These are phyloP conservation scores for Colletotrichum echinochloae DNA, from an alignment of 2,329 filamentous ascomycete species.

Conservation along the genomic window DNA sequence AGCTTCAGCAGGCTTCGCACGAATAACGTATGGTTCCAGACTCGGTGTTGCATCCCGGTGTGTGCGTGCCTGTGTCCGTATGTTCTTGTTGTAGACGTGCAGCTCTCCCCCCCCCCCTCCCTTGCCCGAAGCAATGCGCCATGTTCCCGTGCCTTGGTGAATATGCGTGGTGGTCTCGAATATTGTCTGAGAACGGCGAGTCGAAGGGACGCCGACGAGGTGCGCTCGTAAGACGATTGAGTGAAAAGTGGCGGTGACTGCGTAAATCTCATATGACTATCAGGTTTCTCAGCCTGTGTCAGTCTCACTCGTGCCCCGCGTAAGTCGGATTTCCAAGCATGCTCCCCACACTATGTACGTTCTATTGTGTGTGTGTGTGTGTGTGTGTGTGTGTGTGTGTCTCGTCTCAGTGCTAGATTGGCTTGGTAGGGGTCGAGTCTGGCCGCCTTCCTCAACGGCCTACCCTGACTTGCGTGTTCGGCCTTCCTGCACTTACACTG, in stretches of 20 bases:
- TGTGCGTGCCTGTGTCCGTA: not conserved
- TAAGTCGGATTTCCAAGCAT: slow-evolving; percentile 14
- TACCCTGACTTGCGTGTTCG: slow-evolving; percentile 4
- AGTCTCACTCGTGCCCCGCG: slow-evolving; percentile 35
- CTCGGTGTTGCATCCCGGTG: not conserved
- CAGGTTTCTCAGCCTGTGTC: slow-evolving; percentile 23
- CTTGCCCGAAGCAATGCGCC: slow-evolving; percentile 1
- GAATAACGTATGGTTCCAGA: slow-evolving; percentile 36
- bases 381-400: too few species aligned
- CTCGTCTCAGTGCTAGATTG: slow-evolving; percentile 27
- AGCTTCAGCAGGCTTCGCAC: slow-evolving; percentile 37
- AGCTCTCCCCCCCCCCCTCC: not conserved
- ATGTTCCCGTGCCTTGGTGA: slow-evolving; percentile 7
- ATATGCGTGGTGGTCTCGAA: not conserved
- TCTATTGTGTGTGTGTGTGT: slow-evolving; percentile 5
- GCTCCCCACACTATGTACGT: slow-evolving; percentile 27
- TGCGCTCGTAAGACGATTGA: not conserved
- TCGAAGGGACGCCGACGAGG: slow-evolving; percentile 10
- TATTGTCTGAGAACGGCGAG: slow-evolving; percentile 12
- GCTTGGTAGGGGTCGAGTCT: slow-evolving; percentile 7
- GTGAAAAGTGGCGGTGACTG: slow-evolving; percentile 39
- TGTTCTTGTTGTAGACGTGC: not conserved
- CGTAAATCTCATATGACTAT: slow-evolving; percentile 37
- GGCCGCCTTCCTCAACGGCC: slow-evolving; percentile 26
- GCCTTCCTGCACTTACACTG: slow-evolving; percentile 11